phyloP scores from a whole-genome alignment of 176 grass and related monocot genomes.

The Cocos nucifera region DNA sequence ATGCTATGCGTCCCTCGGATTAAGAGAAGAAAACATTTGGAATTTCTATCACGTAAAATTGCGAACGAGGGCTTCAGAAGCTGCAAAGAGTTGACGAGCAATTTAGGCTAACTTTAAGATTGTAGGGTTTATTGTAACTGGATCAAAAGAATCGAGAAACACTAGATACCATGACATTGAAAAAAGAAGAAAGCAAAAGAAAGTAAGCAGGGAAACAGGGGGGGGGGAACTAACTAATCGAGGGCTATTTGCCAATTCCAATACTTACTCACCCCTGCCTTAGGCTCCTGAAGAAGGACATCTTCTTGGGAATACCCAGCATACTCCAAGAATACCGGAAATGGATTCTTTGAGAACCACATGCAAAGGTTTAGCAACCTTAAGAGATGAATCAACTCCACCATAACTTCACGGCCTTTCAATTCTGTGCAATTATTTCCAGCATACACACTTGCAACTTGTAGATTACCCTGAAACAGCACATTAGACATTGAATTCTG shows the following conservation, averaged over 20 bases:
- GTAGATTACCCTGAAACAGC: conserved; percentile 46
- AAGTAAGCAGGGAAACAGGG: too few relatives aligned
- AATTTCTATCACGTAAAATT: conserved; percentile 48
- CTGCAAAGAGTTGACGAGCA: conserved; percentile 33
- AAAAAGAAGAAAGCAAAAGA: too few relatives aligned
- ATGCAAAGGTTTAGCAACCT: conserved; percentile 70
- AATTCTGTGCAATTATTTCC: conserved; percentile 63
- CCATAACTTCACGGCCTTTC: conserved; percentile 41
- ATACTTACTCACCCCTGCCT: conserved; percentile 93
- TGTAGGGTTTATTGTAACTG: too few relatives aligned
- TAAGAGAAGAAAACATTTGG: conserved; percentile 75
- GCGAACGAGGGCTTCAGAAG: conserved; percentile 86
- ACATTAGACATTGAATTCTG: neutral
- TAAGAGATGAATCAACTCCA: conserved; percentile 55
- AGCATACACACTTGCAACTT: conserved; percentile 48
- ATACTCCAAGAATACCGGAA: conserved; percentile 61
- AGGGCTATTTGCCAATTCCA: neutral
- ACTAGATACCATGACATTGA: too few relatives aligned
- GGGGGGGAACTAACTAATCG: too few relatives aligned
- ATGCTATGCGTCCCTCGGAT: conserved; percentile 87
- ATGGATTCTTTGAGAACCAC: conserved; percentile 83
- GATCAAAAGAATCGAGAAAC: too few relatives aligned
- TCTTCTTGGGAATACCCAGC: conserved; percentile 62
- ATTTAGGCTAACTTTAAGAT: conserved; percentile 5
- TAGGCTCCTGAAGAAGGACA: conserved; percentile 67